Evolutionary conservation across 768 basidiomycete species (phyloP), one percentile per base, ranked within the genome.

Genomic region (Mycena leptocephala): DNA sequence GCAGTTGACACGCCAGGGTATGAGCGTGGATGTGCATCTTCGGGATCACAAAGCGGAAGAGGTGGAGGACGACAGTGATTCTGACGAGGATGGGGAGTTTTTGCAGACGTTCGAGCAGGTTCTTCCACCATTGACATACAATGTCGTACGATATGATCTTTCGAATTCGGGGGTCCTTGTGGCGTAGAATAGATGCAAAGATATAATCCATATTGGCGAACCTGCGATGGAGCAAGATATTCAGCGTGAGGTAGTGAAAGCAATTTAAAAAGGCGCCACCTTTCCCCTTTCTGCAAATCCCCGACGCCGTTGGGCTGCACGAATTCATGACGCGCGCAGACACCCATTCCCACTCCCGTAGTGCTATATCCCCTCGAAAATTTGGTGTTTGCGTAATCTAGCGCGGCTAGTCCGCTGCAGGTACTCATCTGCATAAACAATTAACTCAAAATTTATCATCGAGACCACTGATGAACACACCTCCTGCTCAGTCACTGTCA

Each of bases 251-350:
- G 5, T 10, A 41, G 16, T 11, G 39, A 1, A 41, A 1, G n/a
- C n/a, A n/a, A n/a, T n/a, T n/a, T 2, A 46, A 13, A 18, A 66
- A 67, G 22, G n/a, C n/a, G n/a, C n/a, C 32, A 79, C 76, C 51
- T 71, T 77, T 37, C 26, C 13, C 53, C 53, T 28, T 55, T 28
- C n/a, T 51, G 53, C 10, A 55, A 10, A 28, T 55, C 53, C 14
- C 53, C 53, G 0, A 55, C 53, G 26, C 53, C 53, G 1, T 9
- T 55, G 2, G 53, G 53, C 26, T 55, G n/a, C n/a, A n/a, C n/a
- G n/a, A n/a, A n/a, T n/a, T n/a, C n/a, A n/a, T n/a, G n/a, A n/a
- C n/a, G n/a, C n/a, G n/a, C n/a, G n/a, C n/a, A n/a, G n/a, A n/a
- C n/a, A n/a, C n/a, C n/a, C n/a, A n/a, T n/a, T n/a, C n/a, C n/a